Percentiles rank a stretch among this genome's conserved stretches.
These are phyloP conservation scores for Clonostachys sp. DNA, from an alignment of 2,329 filamentous ascomycete genomes.

Conservation along the genomic window DNA sequence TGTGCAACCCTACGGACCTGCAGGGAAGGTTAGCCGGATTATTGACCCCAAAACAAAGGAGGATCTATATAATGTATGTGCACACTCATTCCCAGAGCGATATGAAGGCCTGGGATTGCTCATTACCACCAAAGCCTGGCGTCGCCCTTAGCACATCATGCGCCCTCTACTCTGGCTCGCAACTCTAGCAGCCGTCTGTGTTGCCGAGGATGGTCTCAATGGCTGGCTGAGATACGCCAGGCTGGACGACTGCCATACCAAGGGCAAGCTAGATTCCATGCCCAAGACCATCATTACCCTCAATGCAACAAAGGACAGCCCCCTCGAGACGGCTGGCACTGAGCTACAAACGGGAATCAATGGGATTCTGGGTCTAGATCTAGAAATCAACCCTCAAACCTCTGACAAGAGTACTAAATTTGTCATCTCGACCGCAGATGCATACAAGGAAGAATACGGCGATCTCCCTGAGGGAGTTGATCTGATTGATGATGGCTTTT, in stretches of 20 bases:
- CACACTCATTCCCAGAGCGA: too few species aligned
- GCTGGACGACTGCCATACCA: constrained; percentile 20
- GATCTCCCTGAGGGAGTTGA: constrained; percentile 21
- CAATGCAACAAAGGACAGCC: constrained; percentile 47
- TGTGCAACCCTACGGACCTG: too few species aligned
- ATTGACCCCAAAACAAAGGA: too few species aligned
- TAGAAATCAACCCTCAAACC: constrained; percentile 19
- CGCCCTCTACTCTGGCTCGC: not conserved
- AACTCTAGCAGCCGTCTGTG: not conserved
- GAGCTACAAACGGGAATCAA: constrained; percentile 55
- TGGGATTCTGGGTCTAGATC: constrained; percentile 47
- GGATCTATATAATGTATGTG: too few species aligned
- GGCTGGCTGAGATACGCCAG: constrained; percentile 63
- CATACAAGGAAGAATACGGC: constrained; percentile 25
- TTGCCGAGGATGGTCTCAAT: constrained; percentile 54
- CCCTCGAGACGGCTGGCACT: constrained; percentile 53
- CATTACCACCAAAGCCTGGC: too few species aligned
- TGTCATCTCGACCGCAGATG: constrained; percentile 12
- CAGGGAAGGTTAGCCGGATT: too few species aligned
- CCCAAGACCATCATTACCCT: constrained; percentile 47
- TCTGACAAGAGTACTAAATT: constrained; percentile 1
- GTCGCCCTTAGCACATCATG: not conserved
- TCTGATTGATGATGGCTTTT: constrained; percentile 56
- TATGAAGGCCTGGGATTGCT: too few species aligned
- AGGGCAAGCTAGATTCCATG: constrained; percentile 26